Evolutionary conservation across 768 basidiomycete species (phyloP).

Genomic region (Macrolepiota dolichaula): DNA sequence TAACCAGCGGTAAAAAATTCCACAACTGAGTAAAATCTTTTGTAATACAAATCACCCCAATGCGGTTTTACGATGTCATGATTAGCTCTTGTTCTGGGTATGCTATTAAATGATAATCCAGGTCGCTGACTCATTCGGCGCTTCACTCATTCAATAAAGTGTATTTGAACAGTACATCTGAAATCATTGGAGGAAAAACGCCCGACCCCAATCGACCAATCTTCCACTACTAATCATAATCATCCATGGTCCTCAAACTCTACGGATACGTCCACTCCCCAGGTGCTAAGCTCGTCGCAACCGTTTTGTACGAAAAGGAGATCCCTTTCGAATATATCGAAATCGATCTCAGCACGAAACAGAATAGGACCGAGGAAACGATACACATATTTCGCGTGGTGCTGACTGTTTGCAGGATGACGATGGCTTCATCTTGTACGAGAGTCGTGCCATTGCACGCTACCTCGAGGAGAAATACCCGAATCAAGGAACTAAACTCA

Average conservation of each 20-base stretch:
- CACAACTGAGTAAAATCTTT: too few species aligned
- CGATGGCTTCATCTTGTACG: conserved; percentile 53
- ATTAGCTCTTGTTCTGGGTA: too few species aligned
- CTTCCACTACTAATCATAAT: not conserved
- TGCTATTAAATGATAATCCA: too few species aligned
- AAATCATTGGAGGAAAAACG: too few species aligned
- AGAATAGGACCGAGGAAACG: conserved; percentile 33
- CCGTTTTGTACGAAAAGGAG: conserved; percentile 43
- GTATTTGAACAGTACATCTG: too few species aligned
- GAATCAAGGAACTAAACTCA: conserved; percentile 39
- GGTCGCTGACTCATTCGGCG: too few species aligned
- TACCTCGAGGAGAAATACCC: conserved; percentile 51
- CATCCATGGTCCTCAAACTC: conserved; percentile 39
- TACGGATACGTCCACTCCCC: conserved; percentile 34
- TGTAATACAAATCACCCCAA: too few species aligned
- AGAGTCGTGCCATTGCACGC: conserved; percentile 50
- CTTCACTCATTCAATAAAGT: too few species aligned
- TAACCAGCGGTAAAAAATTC: too few species aligned
- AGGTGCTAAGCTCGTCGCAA: conserved; percentile 43
- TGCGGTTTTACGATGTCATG: too few species aligned
- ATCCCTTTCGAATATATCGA: conserved; percentile 44
- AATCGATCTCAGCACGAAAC: conserved; percentile 36
- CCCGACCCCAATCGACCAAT: too few species aligned
- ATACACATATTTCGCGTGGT: not conserved
- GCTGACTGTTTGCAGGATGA: conserved; percentile 33